These are phyloP conservation scores for Coemansia sp. DNA, from an alignment of 192 early-diverging fungal species.

Conservation along the genomic window DNA sequence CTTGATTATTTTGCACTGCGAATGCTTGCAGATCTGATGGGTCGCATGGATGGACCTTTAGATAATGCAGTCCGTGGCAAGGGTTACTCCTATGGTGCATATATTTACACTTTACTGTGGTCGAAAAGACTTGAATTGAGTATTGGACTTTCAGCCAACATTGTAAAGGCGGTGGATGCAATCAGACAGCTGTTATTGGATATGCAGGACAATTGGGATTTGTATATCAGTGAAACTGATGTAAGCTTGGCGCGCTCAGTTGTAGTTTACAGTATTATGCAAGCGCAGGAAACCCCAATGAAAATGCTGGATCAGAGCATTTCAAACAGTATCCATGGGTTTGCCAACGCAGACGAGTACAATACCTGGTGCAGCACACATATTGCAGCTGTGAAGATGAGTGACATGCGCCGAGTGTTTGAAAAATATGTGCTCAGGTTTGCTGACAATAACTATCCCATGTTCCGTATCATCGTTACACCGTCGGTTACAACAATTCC, in stretches of 20 bases:
- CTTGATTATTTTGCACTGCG: slow-evolving; percentile 59
- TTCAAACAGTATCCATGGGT: slow-evolving; percentile 25
- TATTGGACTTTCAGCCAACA: slow-evolving; percentile 30
- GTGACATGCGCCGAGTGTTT: slow-evolving; percentile 41
- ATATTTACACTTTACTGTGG: slow-evolving; percentile 62
- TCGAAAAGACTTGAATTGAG: slow-evolving; percentile 53
- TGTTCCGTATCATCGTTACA: slow-evolving; percentile 28
- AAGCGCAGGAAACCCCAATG: slow-evolving; percentile 18
- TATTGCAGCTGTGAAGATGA: slow-evolving; percentile 18
- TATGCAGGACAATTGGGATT: slow-evolving; percentile 27
- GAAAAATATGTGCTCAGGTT: slow-evolving; percentile 31
- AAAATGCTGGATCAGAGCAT: slow-evolving; percentile 19
- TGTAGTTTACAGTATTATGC: slow-evolving; percentile 16
- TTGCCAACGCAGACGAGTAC: slow-evolving; percentile 12
- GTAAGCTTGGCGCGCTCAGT: slow-evolving; percentile 40
- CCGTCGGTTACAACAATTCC: slow-evolving; percentile 32
- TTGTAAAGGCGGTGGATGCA: slow-evolving; percentile 27
- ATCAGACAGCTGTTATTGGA: slow-evolving; percentile 24
- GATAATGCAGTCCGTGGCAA: slow-evolving; percentile 75
- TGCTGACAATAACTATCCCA: slow-evolving; percentile 22
- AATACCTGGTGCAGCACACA: slow-evolving; percentile 35
- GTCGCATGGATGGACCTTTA: slow-evolving; percentile 74
- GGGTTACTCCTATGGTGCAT: slow-evolving; percentile 75
- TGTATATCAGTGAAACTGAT: slow-evolving; percentile 45
- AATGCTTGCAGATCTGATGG: slow-evolving; percentile 69